These are phyloP conservation scores for Cercospora zeae-maydis DNA, from an alignment of 2,329 filamentous ascomycete genomes.

Conservation along the genomic window DNA sequence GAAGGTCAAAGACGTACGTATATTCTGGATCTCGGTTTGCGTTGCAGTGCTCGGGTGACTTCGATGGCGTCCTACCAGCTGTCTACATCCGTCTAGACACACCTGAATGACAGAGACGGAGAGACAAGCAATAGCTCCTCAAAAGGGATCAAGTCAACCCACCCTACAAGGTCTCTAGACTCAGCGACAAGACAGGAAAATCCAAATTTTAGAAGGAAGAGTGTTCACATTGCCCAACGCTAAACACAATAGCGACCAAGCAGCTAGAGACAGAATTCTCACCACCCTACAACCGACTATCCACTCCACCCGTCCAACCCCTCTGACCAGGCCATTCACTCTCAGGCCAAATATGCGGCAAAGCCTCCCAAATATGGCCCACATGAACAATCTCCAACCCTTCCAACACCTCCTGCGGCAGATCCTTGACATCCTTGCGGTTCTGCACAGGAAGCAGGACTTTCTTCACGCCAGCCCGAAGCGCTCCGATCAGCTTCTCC, in stretches of 20 bases:
- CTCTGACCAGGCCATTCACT: constrained; percentile 75
- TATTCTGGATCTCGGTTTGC: too few relatives aligned
- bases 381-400: constrained; percentile 88
- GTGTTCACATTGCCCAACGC: neutral
- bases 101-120: too few relatives aligned
- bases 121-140: too few relatives aligned
- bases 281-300: constrained; percentile 65
- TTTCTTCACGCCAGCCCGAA: constrained; percentile 89
- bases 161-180: too few relatives aligned
- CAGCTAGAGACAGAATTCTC: neutral
- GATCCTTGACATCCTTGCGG: constrained; percentile 84
- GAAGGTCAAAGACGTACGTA: too few relatives aligned
- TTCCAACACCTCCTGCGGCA: constrained; percentile 83
- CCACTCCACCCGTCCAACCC: constrained; percentile 58
- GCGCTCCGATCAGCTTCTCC: constrained; percentile 93
- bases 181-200: neutral
- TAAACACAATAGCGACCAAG: neutral
- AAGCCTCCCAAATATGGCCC: constrained; percentile 88
- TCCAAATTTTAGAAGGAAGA: neutral
- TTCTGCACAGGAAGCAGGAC: constrained; percentile 86
- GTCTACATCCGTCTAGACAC: too few relatives aligned
- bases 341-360: constrained; percentile 88
- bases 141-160: too few relatives aligned
- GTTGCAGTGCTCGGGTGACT: too few relatives aligned
- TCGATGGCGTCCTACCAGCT: too few relatives aligned